phyloP scores from a whole-genome alignment of 2,329 filamentous ascomycete genomes.

The Stagonosporopsis rhizophila region DNA sequence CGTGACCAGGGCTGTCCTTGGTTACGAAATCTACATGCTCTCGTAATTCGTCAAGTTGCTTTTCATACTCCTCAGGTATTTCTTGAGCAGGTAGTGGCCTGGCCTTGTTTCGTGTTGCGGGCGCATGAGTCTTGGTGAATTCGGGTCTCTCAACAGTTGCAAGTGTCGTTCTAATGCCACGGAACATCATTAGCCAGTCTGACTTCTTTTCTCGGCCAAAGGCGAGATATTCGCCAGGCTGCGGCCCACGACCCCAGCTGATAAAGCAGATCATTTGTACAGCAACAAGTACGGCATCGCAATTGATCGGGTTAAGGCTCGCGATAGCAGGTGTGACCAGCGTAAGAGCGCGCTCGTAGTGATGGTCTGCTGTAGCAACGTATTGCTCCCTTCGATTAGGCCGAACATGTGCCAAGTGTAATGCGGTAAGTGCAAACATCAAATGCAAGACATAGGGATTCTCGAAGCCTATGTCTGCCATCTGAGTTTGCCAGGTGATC shows the following conservation, averaged over 20 bases:
- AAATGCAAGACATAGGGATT: constrained; percentile 31
- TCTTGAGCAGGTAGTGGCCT: constrained; percentile 22
- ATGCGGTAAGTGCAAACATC: constrained; percentile 35
- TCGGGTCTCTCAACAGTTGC: constrained; percentile 11
- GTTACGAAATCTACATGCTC: constrained; percentile 20
- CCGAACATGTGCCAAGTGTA: constrained; percentile 34
- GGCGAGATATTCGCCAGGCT: constrained; percentile 39
- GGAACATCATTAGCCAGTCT: constrained; percentile 43
- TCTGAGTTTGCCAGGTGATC: constrained; percentile 23
- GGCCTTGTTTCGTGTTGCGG: constrained; percentile 10
- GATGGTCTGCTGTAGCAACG: constrained; percentile 24
- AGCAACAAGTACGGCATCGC: constrained; percentile 33
- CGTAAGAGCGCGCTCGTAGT: constrained; percentile 33
- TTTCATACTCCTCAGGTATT: constrained; percentile 25
- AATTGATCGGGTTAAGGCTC: constrained; percentile 27
- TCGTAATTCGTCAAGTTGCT: constrained; percentile 27
- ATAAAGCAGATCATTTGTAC: constrained; percentile 39
- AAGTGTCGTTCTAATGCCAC: constrained; percentile 36
- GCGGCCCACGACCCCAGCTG: constrained; percentile 33
- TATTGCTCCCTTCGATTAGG: constrained; percentile 29
- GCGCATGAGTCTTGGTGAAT: constrained; percentile 20
- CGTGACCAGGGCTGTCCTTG: constrained; percentile 1
- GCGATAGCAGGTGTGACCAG: constrained; percentile 31
- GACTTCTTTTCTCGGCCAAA: constrained; percentile 35
- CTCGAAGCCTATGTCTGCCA: constrained; percentile 29